Percentiles rank a stretch among this genome's conserved stretches.
Evolutionary conservation across 2,329 filamentous ascomycete genomes (phyloP).

Genomic region (Lecanicillium sp.): DNA sequence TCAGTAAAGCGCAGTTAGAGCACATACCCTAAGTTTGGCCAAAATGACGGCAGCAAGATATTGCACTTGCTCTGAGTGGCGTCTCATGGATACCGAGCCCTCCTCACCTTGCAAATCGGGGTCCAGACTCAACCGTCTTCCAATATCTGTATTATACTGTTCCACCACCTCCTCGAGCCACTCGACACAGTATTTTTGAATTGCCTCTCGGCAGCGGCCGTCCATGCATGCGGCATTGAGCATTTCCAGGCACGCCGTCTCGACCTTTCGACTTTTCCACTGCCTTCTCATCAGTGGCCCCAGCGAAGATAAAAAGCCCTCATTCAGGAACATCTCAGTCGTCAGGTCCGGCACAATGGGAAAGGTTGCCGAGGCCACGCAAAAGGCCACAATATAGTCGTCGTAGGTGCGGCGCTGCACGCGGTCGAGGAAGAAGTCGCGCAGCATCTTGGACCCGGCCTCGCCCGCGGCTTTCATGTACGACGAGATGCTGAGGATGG

Average conservation of each 20-base stretch:
- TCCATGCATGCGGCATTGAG: conserved; percentile 90
- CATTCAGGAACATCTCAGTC: conserved; percentile 74
- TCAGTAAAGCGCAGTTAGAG: too few species aligned
- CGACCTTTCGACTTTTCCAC: conserved; percentile 79
- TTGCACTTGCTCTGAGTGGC: conserved; percentile 56
- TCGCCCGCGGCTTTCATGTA: conserved; percentile 74
- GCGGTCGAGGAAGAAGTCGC: conserved; percentile 66
- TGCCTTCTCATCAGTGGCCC: conserved; percentile 71
- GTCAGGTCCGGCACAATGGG: conserved; percentile 74
- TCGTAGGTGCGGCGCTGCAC: conserved; percentile 73
- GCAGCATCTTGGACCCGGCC: conserved; percentile 62
- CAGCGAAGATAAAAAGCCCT: conserved; percentile 76
- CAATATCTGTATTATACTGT: conserved; percentile 56
- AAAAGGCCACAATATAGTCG: conserved; percentile 86
- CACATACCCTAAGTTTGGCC: conserved; percentile 60
- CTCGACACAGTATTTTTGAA: conserved; percentile 75
- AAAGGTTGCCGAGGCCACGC: conserved; percentile 82
- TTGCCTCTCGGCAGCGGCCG: conserved; percentile 70
- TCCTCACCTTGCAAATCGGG: conserved; percentile 53
- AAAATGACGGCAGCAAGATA: conserved; percentile 68
- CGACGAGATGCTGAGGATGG: conserved; percentile 74
- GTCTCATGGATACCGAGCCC: conserved; percentile 54
- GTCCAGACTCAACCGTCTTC: conserved; percentile 44
- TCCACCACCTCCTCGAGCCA: conserved; percentile 84
- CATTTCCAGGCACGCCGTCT: conserved; percentile 80